A percentile compares a stretch with the other conserved stretches of the same genome.
phyloP scores from a whole-genome alignment of 169 alveolate genomes.

The Plasmodium vivax region DNA sequence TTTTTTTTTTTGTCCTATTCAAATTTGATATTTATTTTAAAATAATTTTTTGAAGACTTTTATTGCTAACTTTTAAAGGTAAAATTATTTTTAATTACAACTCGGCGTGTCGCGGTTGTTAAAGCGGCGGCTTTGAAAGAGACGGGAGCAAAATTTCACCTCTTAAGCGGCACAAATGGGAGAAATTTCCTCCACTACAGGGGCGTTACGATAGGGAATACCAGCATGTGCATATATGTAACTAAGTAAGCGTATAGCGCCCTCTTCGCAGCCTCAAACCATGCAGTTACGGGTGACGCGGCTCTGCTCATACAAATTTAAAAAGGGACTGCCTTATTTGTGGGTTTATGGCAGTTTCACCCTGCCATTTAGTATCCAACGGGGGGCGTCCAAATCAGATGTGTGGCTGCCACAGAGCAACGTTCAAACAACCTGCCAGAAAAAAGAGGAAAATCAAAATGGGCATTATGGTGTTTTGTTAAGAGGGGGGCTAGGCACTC shows the following conservation, averaged over 20 bases:
- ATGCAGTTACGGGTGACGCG: background rate
- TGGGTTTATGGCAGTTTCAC: background rate
- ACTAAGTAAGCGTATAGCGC: background rate
- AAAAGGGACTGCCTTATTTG: background rate
- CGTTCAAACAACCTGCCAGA: conserved; percentile 52
- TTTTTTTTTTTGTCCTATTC: background rate
- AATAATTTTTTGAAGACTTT: background rate
- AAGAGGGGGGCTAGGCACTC: background rate
- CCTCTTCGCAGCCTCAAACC: background rate
- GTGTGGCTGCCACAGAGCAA: conserved; percentile 65
- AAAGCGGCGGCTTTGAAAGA: background rate
- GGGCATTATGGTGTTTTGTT: background rate
- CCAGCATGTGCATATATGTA: background rate
- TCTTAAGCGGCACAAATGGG: background rate
- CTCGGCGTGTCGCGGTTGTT: background rate
- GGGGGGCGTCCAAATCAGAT: background rate
- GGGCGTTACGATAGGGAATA: background rate
- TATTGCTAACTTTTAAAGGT: background rate
- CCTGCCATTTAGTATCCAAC: background rate
- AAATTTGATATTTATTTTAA: background rate
- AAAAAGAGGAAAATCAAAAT: background rate
- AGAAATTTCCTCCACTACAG: background rate
- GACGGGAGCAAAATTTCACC: background rate
- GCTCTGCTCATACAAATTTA: background rate
- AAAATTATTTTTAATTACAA: background rate